These are phyloP conservation scores for Tetrahymena elliotti DNA, from an alignment of 73 alveolate species.

Conservation along the genomic window DNA sequence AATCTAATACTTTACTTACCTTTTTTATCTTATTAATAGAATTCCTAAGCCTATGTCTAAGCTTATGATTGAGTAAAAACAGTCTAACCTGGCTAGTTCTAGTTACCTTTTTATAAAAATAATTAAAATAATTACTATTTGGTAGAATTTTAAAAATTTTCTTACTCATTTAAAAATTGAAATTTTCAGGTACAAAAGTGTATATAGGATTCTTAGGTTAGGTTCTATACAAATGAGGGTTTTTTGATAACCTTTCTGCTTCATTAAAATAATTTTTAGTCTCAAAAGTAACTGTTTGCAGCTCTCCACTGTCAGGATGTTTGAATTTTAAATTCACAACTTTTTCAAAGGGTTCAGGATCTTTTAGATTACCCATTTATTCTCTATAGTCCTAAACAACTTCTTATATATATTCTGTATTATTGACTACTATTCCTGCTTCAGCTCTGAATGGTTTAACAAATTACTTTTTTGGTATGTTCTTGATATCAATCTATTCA, in stretches of 20 bases:
- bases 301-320: neutral
- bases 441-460: neutral
- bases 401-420: neutral
- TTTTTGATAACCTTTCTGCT: neutral
- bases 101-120: neutral
- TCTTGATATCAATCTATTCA: neutral
- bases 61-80: neutral
- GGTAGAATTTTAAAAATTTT: neutral
- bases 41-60: neutral
- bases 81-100: neutral
- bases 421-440: neutral
- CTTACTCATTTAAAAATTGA: neutral
- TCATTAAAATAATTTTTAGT: neutral
- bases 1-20: neutral
- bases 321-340: neutral
- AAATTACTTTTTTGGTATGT: neutral
- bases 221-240: neutral
- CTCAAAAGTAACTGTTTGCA: neutral
- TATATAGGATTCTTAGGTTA: neutral
- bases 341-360: neutral
- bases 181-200: neutral
- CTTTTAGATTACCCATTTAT: neutral
- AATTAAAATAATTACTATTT: too few relatives aligned
- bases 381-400: neutral
- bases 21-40: neutral